These are phyloP conservation scores for Arabidopsis arenosa DNA, from an alignment of 345 rosid species.

Conservation along the genomic window DNA sequence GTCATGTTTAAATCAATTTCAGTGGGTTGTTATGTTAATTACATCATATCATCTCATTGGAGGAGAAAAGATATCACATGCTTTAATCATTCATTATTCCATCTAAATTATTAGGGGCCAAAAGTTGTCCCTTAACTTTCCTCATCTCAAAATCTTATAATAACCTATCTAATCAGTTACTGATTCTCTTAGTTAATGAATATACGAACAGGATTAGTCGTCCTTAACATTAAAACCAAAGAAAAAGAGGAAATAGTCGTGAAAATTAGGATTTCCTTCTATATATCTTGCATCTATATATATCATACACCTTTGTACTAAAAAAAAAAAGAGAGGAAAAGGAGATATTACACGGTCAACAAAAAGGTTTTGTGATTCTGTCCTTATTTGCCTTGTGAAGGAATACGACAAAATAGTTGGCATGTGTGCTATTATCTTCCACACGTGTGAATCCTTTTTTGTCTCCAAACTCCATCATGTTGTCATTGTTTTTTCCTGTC, in stretches of 20 bases:
- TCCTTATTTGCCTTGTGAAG: conserved; percentile 1
- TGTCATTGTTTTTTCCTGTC: not conserved
- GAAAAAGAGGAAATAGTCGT: not conserved
- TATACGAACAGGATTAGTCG: not conserved
- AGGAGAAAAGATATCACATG: conserved; percentile 5
- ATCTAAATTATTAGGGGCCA: not conserved
- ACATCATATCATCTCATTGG: conserved; percentile 19
- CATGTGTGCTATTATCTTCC: conserved; percentile 22
- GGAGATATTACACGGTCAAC: conserved; percentile 13
- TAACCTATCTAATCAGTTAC: not conserved
- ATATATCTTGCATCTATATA: not conserved
- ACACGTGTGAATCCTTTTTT: conserved; percentile 37
- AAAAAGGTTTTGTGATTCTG: conserved; percentile 37
- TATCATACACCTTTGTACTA: not conserved
- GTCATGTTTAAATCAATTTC: conserved; percentile 6
- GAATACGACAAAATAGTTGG: conserved; percentile 22
- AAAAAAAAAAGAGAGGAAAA: not conserved
- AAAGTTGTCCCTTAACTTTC: too few species aligned
- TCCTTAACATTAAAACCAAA: too few species aligned
- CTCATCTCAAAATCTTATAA: too few species aligned
- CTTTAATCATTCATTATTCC: conserved; percentile 18
- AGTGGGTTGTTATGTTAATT: conserved; percentile 34
- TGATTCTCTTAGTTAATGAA: not conserved
- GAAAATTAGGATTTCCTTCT: conserved; percentile 25
- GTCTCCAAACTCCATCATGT: conserved; percentile 30